Percentiles rank a stretch among this genome's conserved stretches.
phyloP scores from a whole-genome alignment of 2,329 filamentous ascomycete species.

The Colletotrichum spinosum region DNA sequence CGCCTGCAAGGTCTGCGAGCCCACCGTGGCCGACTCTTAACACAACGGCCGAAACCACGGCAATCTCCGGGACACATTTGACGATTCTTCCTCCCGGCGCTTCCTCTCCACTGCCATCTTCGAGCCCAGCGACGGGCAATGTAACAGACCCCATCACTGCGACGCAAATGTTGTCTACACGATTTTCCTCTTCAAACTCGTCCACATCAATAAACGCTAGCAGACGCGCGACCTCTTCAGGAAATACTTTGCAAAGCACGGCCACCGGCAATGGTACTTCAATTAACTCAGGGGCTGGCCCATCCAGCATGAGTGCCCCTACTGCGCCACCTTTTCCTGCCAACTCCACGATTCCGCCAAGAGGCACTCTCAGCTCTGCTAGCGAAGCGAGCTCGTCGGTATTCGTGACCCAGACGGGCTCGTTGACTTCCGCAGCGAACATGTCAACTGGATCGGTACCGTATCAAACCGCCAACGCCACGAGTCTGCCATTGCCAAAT shows the following conservation, averaged over 20 bases:
- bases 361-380: constrained; percentile 13
- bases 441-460: background rate
- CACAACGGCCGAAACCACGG: background rate
- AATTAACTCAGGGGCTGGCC: background rate
- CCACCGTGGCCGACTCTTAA: background rate
- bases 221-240: too few relatives aligned
- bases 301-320: background rate
- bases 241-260: too few relatives aligned
- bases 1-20: background rate
- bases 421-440: constrained; percentile 8
- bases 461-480: constrained; percentile 10
- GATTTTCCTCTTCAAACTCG: too few relatives aligned
- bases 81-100: too few relatives aligned
- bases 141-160: too few relatives aligned
- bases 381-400: constrained; percentile 7
- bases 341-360: constrained; percentile 17
- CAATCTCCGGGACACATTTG: too few relatives aligned
- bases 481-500: background rate
- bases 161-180: too few relatives aligned
- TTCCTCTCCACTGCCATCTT: too few relatives aligned
- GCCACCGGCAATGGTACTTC: background rate
- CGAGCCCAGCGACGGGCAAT: too few relatives aligned
- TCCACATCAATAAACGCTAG: too few relatives aligned
- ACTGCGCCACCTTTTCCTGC: constrained; percentile 8
- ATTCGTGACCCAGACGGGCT: background rate